Conservation (phyloP, 2,329 filamentous ascomycete species). For the Teratosphaeriaceae sp. region DNA sequence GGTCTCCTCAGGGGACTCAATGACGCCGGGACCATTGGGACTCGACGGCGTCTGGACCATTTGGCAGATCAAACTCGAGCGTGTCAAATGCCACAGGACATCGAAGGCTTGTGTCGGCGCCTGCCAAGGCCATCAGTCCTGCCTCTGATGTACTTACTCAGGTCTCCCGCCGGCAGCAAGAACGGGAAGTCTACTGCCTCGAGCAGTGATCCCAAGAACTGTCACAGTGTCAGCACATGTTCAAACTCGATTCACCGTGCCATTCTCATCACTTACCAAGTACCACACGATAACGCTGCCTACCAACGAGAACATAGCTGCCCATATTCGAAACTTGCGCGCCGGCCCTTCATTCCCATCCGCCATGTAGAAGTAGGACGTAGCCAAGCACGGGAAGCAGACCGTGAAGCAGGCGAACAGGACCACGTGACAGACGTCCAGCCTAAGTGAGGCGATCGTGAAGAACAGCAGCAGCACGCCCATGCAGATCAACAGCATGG, state of each 20-base stretch:
- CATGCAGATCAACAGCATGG: conserved; percentile 8
- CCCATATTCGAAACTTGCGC: conserved; percentile 7
- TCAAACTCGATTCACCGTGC: too few relatives aligned
- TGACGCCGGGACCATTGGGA: too few relatives aligned
- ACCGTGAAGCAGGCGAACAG: conserved; percentile 15
- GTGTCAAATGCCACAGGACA: neutral
- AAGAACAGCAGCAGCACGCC: conserved; percentile 14
- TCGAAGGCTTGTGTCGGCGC: conserved; percentile 2
- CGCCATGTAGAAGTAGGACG: conserved; percentile 12
- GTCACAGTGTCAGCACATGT: neutral
- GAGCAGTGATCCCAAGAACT: conserved; percentile 13
- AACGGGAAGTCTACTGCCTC: conserved; percentile 16
- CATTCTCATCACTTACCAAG: conserved; percentile 9
- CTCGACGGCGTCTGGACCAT: too few relatives aligned
- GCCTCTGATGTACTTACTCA: conserved; percentile 14
- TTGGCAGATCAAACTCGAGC: too few relatives aligned
- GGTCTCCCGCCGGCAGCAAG: conserved; percentile 13
- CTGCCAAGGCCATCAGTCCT: conserved; percentile 6
- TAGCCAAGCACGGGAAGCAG: conserved; percentile 13
- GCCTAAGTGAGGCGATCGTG: conserved; percentile 14
- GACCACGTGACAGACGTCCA: conserved; percentile 16
- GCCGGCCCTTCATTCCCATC: conserved; percentile 7
- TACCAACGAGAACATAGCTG: conserved; percentile 10
- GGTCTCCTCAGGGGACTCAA: too few relatives aligned
- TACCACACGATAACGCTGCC: conserved; percentile 13